A percentile compares a stretch with the other conserved stretches of the same genome.
These are phyloP conservation scores for Zymoseptoria crescenta DNA, from an alignment of 2,329 filamentous ascomycete genomes.

Conservation along the genomic window DNA sequence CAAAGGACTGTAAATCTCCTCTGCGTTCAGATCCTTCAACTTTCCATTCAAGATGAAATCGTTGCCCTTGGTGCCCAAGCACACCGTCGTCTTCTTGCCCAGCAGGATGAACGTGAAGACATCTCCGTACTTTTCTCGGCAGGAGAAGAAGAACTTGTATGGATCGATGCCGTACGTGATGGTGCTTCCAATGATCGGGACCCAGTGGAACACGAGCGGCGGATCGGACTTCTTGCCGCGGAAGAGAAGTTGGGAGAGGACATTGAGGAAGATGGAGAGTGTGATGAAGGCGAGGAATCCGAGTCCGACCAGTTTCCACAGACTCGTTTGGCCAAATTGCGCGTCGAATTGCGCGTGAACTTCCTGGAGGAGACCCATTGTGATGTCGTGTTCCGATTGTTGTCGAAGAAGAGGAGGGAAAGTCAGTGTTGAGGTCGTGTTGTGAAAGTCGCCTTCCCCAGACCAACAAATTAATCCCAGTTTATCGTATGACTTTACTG, in stretches of 20 bases:
- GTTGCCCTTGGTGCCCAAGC: conserved; percentile 72
- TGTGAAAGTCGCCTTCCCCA: background rate
- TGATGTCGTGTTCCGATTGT: background rate
- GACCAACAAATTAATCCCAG: background rate
- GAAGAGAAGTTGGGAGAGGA: conserved; percentile 64
- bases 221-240: conserved; percentile 59
- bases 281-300: conserved; percentile 40
- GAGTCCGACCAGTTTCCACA: conserved; percentile 39
- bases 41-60: conserved; percentile 91
- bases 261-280: conserved; percentile 64
- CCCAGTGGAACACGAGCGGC: conserved; percentile 57
- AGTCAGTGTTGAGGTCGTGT: background rate
- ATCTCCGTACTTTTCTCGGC: conserved; percentile 77
- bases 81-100: conserved; percentile 83
- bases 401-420: background rate
- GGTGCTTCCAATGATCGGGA: conserved; percentile 77
- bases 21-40: conserved; percentile 79
- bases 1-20: conserved; percentile 80
- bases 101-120: conserved; percentile 84
- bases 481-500: background rate
- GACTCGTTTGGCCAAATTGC: conserved; percentile 16
- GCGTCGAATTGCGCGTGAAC: conserved; percentile 12
- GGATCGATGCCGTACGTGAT: conserved; percentile 93
- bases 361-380: conserved; percentile 26
- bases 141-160: conserved; percentile 69